phyloP scores from a whole-genome alignment of 75 land plant genomes.

The Sequoia sempervirens region DNA sequence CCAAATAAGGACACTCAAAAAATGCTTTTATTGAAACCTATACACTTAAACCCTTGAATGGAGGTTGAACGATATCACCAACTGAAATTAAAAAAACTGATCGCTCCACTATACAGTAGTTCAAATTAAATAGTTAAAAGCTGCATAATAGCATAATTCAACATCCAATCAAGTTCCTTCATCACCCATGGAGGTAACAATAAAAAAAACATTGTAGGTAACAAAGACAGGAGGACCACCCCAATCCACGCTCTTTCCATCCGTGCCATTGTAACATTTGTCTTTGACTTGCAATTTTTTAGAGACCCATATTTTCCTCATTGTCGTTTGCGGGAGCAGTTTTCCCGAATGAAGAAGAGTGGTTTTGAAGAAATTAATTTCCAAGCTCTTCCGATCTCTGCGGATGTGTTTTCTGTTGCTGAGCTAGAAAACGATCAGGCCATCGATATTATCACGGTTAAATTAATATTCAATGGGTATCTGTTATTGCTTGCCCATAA shows the following conservation, averaged over 20 bases:
- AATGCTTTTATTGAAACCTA: no score
- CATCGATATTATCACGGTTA: neutral
- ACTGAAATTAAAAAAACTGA: no score
- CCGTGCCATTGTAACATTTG: neutral
- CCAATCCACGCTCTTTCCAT: neutral
- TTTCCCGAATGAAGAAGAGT: neutral
- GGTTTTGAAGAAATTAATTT: neutral
- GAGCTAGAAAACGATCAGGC: neutral
- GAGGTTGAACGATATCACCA: no score
- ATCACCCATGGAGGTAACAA: no score
- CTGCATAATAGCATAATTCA: no score
- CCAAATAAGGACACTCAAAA: no score
- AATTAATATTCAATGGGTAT: neutral
- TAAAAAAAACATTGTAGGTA: neutral
- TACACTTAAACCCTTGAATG: no score
- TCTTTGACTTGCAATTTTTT: neutral
- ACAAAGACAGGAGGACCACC: neutral
- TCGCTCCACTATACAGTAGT: no score
- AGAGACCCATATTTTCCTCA: neutral
- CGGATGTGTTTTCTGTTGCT: neutral
- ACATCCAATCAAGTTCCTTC: no score
- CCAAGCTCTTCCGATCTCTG: neutral
- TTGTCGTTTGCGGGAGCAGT: neutral
- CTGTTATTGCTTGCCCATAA: neutral
- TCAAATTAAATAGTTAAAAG: no score